phyloP scores from a whole-genome alignment of 1,284 basidiomycete species.

The Irpex lacteus region DNA sequence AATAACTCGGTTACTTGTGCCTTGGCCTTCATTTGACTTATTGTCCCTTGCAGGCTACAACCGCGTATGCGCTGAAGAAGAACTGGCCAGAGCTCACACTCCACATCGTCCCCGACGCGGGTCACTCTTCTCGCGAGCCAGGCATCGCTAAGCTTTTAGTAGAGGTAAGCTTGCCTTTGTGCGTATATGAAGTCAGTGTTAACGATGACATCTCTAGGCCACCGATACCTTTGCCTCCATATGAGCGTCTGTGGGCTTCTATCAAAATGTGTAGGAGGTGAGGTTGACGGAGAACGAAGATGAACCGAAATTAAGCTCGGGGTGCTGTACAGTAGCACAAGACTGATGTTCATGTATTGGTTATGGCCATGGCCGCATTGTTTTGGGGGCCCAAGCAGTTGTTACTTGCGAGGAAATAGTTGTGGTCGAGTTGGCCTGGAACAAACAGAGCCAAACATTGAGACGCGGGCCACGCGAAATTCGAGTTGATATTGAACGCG shows the following conservation, averaged over 20 bases:
- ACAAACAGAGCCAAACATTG: not conserved
- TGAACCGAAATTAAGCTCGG: not conserved
- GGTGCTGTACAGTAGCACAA: not conserved
- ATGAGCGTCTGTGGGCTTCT: not conserved
- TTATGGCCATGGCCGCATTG: not conserved
- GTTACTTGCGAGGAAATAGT: not conserved
- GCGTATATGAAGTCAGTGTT: not conserved
- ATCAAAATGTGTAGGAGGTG: conserved; percentile 1
- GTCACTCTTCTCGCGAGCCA: conserved; percentile 82
- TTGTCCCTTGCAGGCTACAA: conserved; percentile 52
- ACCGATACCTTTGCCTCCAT: conserved; percentile 27
- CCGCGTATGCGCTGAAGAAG: conserved; percentile 79
- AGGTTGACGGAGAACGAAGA: not conserved
- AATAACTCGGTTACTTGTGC: not conserved
- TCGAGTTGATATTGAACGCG: conserved; percentile 1
- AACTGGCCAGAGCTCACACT: conserved; percentile 81
- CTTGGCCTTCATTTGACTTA: conserved; percentile 5
- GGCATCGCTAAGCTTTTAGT: conserved; percentile 75
- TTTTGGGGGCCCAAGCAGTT: not conserved
- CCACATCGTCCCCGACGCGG: conserved; percentile 86
- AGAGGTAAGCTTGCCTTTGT: conserved; percentile 42
- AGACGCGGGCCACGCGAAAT: conserved; percentile 3
- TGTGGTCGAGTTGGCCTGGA: not conserved
- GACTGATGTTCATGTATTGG: not conserved
- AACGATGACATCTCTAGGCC: conserved; percentile 18